Conservation (phyloP, 129 eudicot species). For the Tanacetum coccineum region DNA sequence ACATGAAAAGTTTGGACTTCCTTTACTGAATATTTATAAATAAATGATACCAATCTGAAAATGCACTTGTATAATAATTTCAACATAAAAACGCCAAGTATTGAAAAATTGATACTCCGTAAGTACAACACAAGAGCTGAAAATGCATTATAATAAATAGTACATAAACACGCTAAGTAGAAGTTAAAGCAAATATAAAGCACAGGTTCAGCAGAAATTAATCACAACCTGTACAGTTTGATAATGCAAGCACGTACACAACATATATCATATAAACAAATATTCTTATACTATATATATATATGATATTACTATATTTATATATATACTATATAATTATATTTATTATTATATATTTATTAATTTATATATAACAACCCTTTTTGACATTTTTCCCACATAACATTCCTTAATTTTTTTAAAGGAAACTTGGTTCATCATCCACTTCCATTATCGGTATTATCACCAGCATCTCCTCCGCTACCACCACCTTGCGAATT, state of each 20-base stretch:
- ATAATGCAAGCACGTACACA: neutral
- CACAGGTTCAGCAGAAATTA: constrained; percentile 14
- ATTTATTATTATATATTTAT: no score
- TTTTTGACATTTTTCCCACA: neutral
- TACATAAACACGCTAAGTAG: neutral
- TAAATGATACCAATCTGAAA: neutral
- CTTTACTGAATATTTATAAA: no score
- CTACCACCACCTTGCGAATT: constrained; percentile 30
- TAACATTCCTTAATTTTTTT: neutral
- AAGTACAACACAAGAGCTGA: neutral
- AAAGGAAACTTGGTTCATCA: constrained; percentile 14
- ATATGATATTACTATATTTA: no score
- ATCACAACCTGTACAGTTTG: constrained; percentile 4
- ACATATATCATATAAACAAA: no score
- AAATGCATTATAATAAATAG: neutral
- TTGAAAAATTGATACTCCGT: neutral
- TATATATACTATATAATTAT: no score
- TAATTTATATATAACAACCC: no score
- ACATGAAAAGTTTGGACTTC: no score
- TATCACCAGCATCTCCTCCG: constrained; percentile 15
- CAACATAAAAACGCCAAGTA: neutral
- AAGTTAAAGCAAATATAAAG: constrained; percentile 1
- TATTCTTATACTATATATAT: no score
- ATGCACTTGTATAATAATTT: neutral
- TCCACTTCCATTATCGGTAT: constrained; percentile 26